Percentiles rank a stretch among this genome's conserved stretches.
Conservation (phyloP, 2,329 filamentous ascomycete species). For the Colletotrichum nymphaeae region DNA sequence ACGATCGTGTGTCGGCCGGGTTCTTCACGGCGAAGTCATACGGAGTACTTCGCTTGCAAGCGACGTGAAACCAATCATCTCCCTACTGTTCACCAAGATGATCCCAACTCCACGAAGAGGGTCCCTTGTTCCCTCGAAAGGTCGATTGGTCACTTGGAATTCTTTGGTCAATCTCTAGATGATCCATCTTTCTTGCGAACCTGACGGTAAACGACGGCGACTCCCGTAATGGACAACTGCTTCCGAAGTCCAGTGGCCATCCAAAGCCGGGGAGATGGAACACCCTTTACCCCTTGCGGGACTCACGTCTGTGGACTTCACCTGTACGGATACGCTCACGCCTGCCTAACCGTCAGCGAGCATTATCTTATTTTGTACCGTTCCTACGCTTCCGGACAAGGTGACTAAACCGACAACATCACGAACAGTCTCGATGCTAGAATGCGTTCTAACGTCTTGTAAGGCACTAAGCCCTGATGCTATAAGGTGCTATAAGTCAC, state of each 20-base stretch:
- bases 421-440: not conserved
- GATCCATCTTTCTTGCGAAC: slow-evolving; percentile 2
- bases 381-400: not conserved
- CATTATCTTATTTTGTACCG: not conserved
- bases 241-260: not conserved
- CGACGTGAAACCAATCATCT: not conserved
- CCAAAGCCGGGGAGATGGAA: slow-evolving; percentile 22
- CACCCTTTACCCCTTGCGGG: not conserved
- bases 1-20: not conserved
- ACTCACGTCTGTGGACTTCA: not conserved
- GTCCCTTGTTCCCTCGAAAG: not conserved
- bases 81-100: not conserved
- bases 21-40: not conserved
- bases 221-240: slow-evolving; percentile 7
- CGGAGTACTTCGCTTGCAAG: not conserved
- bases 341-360: not conserved
- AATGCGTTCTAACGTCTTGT: not conserved
- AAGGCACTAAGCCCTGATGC: not conserved
- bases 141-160: slow-evolving; percentile 16
- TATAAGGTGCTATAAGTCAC: not conserved
- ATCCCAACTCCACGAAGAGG: not conserved
- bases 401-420: too few relatives aligned
- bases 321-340: not conserved
- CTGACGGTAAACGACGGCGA: slow-evolving; percentile 1
- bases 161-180: not conserved